Evolutionary conservation across 352 stramenopile genomes (phyloP).

Genomic region (Phytopythium ostracodes): DNA sequence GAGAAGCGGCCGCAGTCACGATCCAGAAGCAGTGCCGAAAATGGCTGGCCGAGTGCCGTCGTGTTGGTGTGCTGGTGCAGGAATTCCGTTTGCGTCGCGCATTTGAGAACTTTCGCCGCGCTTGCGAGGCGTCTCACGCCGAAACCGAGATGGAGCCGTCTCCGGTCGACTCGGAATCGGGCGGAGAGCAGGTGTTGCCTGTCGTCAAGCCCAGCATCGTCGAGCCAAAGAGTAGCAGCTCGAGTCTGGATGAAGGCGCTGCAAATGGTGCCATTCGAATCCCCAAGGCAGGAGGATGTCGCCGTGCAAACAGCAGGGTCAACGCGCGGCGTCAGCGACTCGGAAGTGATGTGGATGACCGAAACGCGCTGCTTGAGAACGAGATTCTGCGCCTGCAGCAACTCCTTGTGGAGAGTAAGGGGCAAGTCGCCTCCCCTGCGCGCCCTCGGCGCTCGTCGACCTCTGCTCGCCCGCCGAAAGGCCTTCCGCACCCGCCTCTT

Average conservation of each 20-base stretch:
- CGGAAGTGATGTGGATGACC: constrained; percentile 28
- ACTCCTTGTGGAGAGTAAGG: constrained; percentile 58
- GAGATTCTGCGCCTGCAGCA: constrained; percentile 78
- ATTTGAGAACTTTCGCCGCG: constrained; percentile 30
- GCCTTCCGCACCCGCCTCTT: constrained; percentile 9
- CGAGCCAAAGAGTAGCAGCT: not conserved
- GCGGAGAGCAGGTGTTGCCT: not conserved
- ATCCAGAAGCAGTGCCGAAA: constrained; percentile 26
- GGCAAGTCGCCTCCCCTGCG: constrained; percentile 6
- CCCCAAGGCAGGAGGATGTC: not conserved
- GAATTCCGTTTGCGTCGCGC: constrained; percentile 28
- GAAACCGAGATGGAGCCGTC: constrained; percentile 29
- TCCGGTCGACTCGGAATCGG: constrained; percentile 13
- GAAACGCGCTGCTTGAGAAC: constrained; percentile 48
- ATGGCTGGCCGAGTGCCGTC: constrained; percentile 23
- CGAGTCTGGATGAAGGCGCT: constrained; percentile 5
- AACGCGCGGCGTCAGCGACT: constrained; percentile 8
- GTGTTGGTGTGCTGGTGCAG: constrained; percentile 13
- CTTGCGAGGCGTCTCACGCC: constrained; percentile 14
- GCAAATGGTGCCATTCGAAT: not conserved
- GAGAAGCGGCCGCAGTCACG: constrained; percentile 21
- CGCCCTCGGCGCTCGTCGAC: constrained; percentile 16
- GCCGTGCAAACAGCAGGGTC: constrained; percentile 3
- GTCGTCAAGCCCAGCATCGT: not conserved
- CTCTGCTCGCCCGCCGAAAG: constrained; percentile 18